Conservation (phyloP, 305 asterid species). For the Petunia hybrid region DNA sequence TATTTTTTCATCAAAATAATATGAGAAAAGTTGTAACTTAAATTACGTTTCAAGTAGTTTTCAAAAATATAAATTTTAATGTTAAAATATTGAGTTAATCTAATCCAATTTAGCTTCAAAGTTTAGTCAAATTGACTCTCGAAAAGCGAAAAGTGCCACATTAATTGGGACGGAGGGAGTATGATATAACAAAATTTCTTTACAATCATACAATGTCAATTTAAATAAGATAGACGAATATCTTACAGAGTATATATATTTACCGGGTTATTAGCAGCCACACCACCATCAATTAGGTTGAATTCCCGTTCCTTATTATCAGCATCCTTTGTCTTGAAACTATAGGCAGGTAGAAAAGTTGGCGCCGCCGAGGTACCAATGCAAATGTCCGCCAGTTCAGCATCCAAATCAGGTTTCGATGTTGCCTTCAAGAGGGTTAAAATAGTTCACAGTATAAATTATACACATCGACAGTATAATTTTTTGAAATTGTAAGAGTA, state of each 20-base stretch:
- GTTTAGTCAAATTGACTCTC: too few relatives aligned
- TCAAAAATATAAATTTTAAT: too few relatives aligned
- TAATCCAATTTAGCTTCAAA: too few relatives aligned
- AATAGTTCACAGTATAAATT: background rate
- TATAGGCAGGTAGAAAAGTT: background rate
- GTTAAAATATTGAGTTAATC: too few relatives aligned
- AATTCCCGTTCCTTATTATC: background rate
- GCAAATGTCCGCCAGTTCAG: background rate
- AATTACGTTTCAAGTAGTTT: too few relatives aligned
- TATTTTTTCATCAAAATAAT: too few relatives aligned
- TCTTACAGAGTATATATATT: background rate
- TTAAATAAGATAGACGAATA: background rate
- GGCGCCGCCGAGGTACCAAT: background rate
- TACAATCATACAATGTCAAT: background rate
- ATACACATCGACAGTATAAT: background rate
- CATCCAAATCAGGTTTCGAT: background rate
- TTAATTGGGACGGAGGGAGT: too few relatives aligned
- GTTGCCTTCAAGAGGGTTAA: background rate
- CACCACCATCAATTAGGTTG: slow-evolving; percentile 57
- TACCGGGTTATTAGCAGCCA: slow-evolving; percentile 71
- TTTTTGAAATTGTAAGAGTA: too few relatives aligned
- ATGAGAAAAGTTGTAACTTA: too few relatives aligned
- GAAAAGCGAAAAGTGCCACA: too few relatives aligned
- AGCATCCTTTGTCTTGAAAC: background rate
- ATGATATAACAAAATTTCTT: too few relatives aligned